Conservation (phyloP, 495 filamentous ascomycete genomes). For the Tuber microsphaerosporum region DNA sequence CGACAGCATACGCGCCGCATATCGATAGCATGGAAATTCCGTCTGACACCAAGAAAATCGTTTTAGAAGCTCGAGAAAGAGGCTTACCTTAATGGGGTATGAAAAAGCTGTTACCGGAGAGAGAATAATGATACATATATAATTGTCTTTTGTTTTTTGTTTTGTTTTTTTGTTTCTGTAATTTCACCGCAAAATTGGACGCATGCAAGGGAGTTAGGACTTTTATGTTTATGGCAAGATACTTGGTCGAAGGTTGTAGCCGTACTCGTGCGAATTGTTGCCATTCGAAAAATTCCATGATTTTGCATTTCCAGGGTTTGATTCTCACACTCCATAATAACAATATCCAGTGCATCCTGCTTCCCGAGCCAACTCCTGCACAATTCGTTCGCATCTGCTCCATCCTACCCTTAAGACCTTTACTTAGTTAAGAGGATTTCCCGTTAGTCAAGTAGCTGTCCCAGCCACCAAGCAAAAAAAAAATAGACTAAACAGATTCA, state of each 20-base stretch:
- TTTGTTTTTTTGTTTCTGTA: background rate
- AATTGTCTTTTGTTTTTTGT: background rate
- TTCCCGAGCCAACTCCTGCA: background rate
- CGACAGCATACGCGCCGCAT: constrained; percentile 32
- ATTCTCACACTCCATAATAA: background rate
- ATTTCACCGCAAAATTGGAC: background rate
- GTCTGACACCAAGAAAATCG: constrained; percentile 19
- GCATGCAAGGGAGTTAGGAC: background rate
- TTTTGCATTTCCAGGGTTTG: background rate
- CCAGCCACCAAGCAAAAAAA: background rate
- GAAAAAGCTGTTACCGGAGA: background rate
- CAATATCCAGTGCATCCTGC: background rate
- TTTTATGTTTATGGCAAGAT: background rate
- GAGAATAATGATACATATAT: background rate
- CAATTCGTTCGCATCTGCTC: background rate
- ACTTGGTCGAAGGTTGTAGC: background rate
- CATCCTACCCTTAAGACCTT: background rate
- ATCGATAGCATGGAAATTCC: constrained; percentile 30
- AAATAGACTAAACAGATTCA: no score
- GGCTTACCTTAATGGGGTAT: constrained; percentile 16
- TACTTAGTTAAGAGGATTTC: background rate
- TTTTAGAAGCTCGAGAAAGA: constrained; percentile 38
- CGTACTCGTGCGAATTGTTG: background rate
- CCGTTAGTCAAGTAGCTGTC: background rate
- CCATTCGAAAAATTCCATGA: background rate